A percentile compares a stretch with the other conserved stretches of the same genome.
Conservation (phyloP, 768 basidiomycete genomes). For the Mycena filopes region DNA sequence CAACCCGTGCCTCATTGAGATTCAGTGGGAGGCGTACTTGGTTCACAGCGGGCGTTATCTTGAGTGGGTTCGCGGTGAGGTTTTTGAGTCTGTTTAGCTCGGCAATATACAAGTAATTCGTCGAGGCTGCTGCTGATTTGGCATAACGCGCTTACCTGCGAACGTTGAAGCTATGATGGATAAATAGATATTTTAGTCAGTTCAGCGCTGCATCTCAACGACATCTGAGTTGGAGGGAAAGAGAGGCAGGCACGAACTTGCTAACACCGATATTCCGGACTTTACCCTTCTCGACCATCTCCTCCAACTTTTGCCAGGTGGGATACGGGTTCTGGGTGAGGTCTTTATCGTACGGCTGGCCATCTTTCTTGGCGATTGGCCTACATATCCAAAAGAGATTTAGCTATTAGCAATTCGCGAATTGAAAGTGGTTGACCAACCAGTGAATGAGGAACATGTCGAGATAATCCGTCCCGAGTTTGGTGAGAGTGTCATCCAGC, state of each 20-base stretch:
- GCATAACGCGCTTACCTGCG: conserved; percentile 59
- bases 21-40: too few species aligned
- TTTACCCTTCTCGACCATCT: conserved; percentile 81
- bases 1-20: too few species aligned
- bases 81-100: conserved; percentile 65
- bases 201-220: too few species aligned
- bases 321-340: conserved; percentile 79
- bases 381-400: conserved; percentile 43
- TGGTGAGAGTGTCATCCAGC: conserved; percentile 72
- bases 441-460: conserved; percentile 88
- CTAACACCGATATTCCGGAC: conserved; percentile 84
- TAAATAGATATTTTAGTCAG: background rate
- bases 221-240: too few species aligned
- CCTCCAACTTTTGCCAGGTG: conserved; percentile 85
- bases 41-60: conserved; percentile 74
- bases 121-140: too few species aligned
- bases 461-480: conserved; percentile 75
- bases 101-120: conserved; percentile 34
- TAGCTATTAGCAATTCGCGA: background rate
- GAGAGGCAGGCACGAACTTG: too few species aligned
- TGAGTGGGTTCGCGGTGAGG: conserved; percentile 68
- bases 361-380: conserved; percentile 75
- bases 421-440: conserved; percentile 50
- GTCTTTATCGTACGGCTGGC: conserved; percentile 58
- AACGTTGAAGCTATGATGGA: conserved; percentile 70